Conservation (phyloP, 257 asterid species). For the Capsicum chinense region DNA sequence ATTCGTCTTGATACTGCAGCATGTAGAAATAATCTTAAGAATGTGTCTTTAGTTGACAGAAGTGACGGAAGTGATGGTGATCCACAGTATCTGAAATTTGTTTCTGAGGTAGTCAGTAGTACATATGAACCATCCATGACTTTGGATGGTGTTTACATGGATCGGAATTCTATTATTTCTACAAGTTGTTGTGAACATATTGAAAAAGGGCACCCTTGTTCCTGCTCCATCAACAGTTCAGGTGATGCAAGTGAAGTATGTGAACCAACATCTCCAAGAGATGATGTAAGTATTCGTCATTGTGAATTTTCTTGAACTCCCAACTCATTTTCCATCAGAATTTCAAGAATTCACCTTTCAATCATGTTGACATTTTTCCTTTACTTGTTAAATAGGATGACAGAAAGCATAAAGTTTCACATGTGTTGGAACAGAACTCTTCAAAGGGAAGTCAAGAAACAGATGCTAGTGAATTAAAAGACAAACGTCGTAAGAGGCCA, state of each 20-base stretch:
- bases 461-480: constrained; percentile 32
- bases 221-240: constrained; percentile 28
- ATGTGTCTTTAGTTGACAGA: constrained; percentile 1
- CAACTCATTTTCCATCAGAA: neutral
- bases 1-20: neutral
- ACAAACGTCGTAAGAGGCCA: constrained; percentile 44
- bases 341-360: constrained; percentile 15
- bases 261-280: constrained; percentile 32
- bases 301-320: neutral
- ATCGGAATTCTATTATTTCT: constrained; percentile 1
- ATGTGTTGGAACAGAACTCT: constrained; percentile 29
- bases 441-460: constrained; percentile 32
- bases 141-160: neutral
- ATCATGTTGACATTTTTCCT: neutral
- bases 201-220: constrained; percentile 31
- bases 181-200: constrained; percentile 32
- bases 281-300: constrained; percentile 27
- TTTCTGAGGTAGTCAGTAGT: neutral
- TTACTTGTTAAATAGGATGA: constrained; percentile 46
- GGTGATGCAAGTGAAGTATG: constrained; percentile 21
- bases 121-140: constrained; percentile 20
- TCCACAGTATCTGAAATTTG: constrained; percentile 22
- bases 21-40: neutral
- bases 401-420: neutral
- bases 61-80: constrained; percentile 17